Evolutionary conservation across 768 basidiomycete species (phyloP).

Genomic region (Rhodotorula graminis): DNA sequence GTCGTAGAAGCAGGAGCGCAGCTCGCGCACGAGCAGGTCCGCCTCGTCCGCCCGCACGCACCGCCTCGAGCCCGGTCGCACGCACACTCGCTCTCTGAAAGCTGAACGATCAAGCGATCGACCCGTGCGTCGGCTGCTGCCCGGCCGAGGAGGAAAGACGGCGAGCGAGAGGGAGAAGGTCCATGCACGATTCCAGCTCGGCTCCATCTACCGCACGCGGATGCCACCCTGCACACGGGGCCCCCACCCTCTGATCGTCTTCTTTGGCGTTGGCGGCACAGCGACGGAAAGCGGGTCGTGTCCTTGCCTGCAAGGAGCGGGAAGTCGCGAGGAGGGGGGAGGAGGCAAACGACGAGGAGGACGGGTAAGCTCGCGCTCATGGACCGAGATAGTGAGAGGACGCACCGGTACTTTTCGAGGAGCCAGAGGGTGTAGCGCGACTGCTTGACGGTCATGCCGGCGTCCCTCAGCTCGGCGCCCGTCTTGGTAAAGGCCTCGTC

Average conservation of each 20-base stretch:
- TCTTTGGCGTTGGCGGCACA: constrained; percentile 3
- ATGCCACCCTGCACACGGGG: constrained; percentile 12
- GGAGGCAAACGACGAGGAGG: too few relatives aligned
- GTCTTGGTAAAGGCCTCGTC: constrained; percentile 9
- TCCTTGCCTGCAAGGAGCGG: constrained; percentile 6
- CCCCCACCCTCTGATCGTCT: constrained; percentile 6
- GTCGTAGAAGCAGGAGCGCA: too few relatives aligned
- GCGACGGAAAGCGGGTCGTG: constrained; percentile 2
- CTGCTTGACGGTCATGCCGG: constrained; percentile 12
- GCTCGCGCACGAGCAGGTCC: too few relatives aligned
- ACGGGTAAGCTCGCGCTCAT: neutral
- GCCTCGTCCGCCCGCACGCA: too few relatives aligned
- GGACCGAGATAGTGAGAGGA: too few relatives aligned
- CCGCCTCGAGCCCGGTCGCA: too few relatives aligned
- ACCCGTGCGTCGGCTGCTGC: too few relatives aligned
- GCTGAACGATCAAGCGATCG: too few relatives aligned
- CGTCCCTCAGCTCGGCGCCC: constrained; percentile 2
- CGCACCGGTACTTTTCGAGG: constrained; percentile 24
- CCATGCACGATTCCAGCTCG: neutral
- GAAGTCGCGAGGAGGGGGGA: neutral
- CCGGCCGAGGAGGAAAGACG: neutral
- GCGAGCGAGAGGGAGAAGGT: neutral
- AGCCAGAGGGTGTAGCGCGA: constrained; percentile 17
- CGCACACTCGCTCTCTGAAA: too few relatives aligned
- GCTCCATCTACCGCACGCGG: neutral